A percentile compares a stretch with the other conserved stretches of the same genome.
Evolutionary conservation across 306 rosid species (phyloP).

Genomic region (Prosopis cineraria): DNA sequence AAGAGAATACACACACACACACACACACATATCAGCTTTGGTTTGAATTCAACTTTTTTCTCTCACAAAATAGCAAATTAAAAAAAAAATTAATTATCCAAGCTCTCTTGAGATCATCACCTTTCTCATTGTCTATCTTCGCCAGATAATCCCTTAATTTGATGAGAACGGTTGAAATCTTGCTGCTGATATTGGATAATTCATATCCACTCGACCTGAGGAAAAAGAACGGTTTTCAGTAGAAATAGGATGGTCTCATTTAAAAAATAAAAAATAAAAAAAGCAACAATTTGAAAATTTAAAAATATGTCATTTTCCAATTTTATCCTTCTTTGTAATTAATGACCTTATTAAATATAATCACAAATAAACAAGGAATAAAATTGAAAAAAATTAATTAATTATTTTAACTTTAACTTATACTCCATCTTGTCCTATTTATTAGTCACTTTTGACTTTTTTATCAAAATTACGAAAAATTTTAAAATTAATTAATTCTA

Average conservation of each 20-base stretch:
- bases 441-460: too few species aligned
- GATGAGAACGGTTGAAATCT: conserved; percentile 8
- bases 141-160: conserved; percentile 25
- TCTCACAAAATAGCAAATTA: neutral
- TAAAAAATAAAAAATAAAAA: neutral
- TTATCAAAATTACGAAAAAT: too few species aligned
- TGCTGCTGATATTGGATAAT: conserved; percentile 30
- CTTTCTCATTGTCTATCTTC: conserved; percentile 29
- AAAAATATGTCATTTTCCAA: too few species aligned
- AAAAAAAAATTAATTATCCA: neutral
- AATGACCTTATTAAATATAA: too few species aligned
- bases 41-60: neutral
- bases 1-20: neutral
- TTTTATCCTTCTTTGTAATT: too few species aligned
- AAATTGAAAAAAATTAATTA: too few species aligned
- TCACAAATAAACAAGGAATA: too few species aligned
- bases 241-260: neutral
- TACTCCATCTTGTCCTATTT: too few species aligned
- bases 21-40: neutral
- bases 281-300: neutral
- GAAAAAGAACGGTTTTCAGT: neutral
- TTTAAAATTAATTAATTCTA: too few species aligned
- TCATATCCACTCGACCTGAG: conserved; percentile 27
- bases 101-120: conserved; percentile 4
- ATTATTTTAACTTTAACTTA: too few species aligned